A percentile compares a stretch with the other conserved stretches of the same genome.
Conservation (phyloP, 805 yeast genomes). For the Lipomyces orientalis region DNA sequence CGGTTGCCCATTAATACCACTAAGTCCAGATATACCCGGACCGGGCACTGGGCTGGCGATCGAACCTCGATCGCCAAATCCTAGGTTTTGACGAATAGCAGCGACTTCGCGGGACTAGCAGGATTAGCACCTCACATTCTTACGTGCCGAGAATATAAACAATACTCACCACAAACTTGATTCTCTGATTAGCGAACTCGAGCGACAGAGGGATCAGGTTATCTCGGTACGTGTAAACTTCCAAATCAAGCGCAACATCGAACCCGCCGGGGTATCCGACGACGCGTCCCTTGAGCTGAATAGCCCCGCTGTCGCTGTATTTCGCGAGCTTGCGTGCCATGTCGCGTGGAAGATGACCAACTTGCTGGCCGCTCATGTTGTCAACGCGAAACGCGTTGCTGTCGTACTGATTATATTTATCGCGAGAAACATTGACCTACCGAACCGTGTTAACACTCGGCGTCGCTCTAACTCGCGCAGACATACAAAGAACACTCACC, state of each 20-base stretch:
- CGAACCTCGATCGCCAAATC: background rate
- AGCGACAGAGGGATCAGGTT: background rate
- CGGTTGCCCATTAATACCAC: background rate
- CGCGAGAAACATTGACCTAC: constrained; percentile 14
- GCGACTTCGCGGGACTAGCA: constrained; percentile 1
- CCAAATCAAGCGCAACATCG: constrained; percentile 8
- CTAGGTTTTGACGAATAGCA: background rate
- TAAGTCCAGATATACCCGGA: background rate
- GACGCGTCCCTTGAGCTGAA: constrained; percentile 8
- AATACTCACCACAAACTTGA: background rate
- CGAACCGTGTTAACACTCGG: background rate
- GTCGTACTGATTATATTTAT: constrained; percentile 9
- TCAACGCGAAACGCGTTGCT: constrained; percentile 18
- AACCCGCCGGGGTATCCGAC: constrained; percentile 1
- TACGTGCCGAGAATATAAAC: background rate
- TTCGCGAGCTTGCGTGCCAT: constrained; percentile 12
- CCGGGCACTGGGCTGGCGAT: background rate
- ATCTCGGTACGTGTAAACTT: background rate
- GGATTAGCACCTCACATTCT: background rate
- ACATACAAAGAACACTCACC: background rate
- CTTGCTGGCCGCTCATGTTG: background rate
- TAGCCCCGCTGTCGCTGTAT: constrained; percentile 10
- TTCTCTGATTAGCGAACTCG: background rate
- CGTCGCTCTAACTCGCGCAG: no score
- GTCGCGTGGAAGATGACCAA: constrained; percentile 20